A percentile compares a stretch with the other conserved stretches of the same genome.
phyloP scores from a whole-genome alignment of 2,329 filamentous ascomycete species.

The Fonsecaea nubica region DNA sequence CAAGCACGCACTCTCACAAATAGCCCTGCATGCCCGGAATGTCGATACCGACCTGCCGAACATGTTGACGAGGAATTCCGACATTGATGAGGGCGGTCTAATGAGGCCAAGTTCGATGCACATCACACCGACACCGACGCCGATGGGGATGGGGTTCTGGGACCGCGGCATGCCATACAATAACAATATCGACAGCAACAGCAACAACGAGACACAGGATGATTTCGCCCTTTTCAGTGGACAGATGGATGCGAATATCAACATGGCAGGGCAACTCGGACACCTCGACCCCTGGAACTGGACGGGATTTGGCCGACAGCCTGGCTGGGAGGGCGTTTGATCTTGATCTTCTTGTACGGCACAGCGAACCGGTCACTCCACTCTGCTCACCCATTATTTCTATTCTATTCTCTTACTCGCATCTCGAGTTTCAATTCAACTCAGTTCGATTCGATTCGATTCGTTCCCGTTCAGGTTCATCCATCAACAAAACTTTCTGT shows the following conservation, averaged over 20 bases:
- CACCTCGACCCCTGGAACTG: conserved; percentile 5
- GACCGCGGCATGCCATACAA: conserved; percentile 23
- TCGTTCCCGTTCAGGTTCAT: too few species aligned
- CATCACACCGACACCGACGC: not conserved
- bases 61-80: conserved; percentile 15
- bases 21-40: conserved; percentile 10
- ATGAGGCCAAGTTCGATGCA: not conserved
- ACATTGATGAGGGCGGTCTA: conserved; percentile 18
- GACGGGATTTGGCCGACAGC: conserved; percentile 23
- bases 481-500: too few species aligned
- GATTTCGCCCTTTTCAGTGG: not conserved
- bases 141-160: conserved; percentile 27
- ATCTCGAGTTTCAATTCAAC: too few species aligned
- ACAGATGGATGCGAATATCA: not conserved
- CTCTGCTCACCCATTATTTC: too few species aligned
- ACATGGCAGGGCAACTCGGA: not conserved
- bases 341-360: too few species aligned
- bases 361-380: too few species aligned
- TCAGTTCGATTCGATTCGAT: too few species aligned
- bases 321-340: conserved; percentile 28
- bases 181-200: too few species aligned
- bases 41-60: conserved; percentile 19
- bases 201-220: conserved; percentile 22
- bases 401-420: too few species aligned
- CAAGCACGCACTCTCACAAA: conserved; percentile 38